A percentile compares a stretch with the other conserved stretches of the same genome.
These are phyloP conservation scores for Nigrospora sphaerica DNA, from an alignment of 2,329 filamentous ascomycete genomes.

Conservation along the genomic window DNA sequence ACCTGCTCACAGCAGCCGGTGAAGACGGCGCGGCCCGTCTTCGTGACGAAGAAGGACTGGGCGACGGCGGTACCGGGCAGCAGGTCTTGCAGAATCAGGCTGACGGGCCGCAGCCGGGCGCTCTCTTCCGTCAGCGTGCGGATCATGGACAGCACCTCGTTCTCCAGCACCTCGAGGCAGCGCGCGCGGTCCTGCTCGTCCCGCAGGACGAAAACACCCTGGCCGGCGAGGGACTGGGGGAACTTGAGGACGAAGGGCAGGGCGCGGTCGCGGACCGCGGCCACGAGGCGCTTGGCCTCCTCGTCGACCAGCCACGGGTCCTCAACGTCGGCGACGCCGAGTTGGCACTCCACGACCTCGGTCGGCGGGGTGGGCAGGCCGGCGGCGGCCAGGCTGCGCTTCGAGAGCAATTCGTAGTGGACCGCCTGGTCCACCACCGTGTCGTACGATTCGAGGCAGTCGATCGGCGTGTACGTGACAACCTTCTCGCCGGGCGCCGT, in stretches of 20 bases:
- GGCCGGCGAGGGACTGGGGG: neutral
- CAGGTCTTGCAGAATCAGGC: neutral
- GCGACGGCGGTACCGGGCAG: neutral
- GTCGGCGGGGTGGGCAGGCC: neutral
- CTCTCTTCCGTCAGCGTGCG: neutral
- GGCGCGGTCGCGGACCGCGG: neutral
- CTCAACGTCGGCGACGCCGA: neutral
- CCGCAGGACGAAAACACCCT: neutral
- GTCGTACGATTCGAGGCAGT: neutral
- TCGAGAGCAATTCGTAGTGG: neutral
- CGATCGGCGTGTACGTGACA: neutral
- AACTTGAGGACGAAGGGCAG: constrained; percentile 1
- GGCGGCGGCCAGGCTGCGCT: neutral
- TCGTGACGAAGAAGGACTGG: neutral
- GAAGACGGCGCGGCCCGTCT: neutral
- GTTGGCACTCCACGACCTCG: neutral
- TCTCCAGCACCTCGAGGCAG: neutral
- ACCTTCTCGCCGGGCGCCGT: neutral
- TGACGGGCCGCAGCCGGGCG: neutral
- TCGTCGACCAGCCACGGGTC: neutral
- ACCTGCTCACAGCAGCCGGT: neutral
- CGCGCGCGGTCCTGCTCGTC: neutral
- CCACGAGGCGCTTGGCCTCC: neutral
- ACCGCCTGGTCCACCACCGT: neutral
- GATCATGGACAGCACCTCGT: neutral